Percentiles rank a stretch among this genome's conserved stretches.
These are phyloP conservation scores for Syncephalis fuscata DNA, from an alignment of 371 early-diverging fungal genomes.

Conservation along the genomic window DNA sequence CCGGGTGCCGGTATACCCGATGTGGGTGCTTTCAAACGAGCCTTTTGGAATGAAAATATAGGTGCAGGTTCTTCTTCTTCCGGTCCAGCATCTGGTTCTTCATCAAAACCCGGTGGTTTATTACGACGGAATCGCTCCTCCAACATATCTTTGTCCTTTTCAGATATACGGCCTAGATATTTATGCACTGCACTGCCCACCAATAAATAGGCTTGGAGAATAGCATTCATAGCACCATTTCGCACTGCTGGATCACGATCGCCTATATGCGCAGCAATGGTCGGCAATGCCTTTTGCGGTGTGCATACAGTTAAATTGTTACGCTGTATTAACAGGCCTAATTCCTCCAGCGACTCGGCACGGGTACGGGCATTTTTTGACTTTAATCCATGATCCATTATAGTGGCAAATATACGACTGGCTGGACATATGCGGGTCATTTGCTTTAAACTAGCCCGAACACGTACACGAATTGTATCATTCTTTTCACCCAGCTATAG, in stretches of 20 bases:
- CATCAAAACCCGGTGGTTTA: not conserved
- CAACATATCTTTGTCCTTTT: constrained; percentile 54
- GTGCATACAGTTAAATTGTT: constrained; percentile 43
- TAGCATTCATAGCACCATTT: constrained; percentile 48
- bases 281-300: constrained; percentile 46
- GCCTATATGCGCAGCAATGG: constrained; percentile 53
- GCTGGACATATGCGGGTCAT: constrained; percentile 59
- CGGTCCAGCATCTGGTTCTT: not conserved
- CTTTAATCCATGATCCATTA: constrained; percentile 47
- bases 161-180: constrained; percentile 47
- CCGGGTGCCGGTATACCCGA: constrained; percentile 1
- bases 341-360: constrained; percentile 68
- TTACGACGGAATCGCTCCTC: constrained; percentile 5
- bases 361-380: constrained; percentile 71
- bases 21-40: not conserved
- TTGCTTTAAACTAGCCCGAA: constrained; percentile 42
- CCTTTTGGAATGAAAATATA: constrained; percentile 3
- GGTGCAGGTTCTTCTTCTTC: not conserved
- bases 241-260: constrained; percentile 73
- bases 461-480: constrained; percentile 50
- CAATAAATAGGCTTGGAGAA: constrained; percentile 53
- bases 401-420: constrained; percentile 46
- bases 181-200: constrained; percentile 59
- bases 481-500: constrained; percentile 58
- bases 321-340: constrained; percentile 51